phyloP scores from a whole-genome alignment of 2,329 filamentous ascomycete species.

The Apiospora phragmitis region DNA sequence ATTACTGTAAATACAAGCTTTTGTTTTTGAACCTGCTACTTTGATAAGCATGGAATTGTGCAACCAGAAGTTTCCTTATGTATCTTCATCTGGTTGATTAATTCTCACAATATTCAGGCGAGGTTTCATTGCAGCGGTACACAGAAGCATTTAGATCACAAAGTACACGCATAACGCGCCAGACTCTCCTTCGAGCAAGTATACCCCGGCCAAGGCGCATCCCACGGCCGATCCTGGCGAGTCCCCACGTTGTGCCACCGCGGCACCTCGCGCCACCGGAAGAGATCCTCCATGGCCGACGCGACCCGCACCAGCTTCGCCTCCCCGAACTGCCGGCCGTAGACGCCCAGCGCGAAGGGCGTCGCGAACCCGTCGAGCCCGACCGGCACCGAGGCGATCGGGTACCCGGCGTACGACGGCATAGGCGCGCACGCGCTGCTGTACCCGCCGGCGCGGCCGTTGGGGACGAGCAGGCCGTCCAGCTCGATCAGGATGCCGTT shows the following conservation, averaged over 20 bases:
- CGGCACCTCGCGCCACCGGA: constrained; percentile 3
- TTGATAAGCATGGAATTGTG: neutral
- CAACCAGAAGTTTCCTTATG: rapidly evolving
- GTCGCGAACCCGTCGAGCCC: neutral
- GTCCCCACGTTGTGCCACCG: constrained; percentile 9
- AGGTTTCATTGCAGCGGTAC: neutral
- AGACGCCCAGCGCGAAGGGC: neutral
- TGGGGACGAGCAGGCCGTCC: constrained; percentile 15
- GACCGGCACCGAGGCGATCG: constrained; percentile 9
- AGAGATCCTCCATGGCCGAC: constrained; percentile 12
- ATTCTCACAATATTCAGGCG: neutral
- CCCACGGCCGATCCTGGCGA: constrained; percentile 11
- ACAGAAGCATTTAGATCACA: neutral
- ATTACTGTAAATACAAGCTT: neutral
- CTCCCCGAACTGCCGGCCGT: constrained; percentile 12
- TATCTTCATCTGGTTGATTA: neutral
- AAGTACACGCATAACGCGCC: neutral
- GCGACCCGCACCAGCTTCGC: constrained; percentile 11
- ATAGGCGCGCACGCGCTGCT: constrained; percentile 13
- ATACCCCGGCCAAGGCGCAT: constrained; percentile 14
- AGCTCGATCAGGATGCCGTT: constrained; percentile 12
- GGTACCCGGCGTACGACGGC: constrained; percentile 16
- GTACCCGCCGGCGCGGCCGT: constrained; percentile 13
- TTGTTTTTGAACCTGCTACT: neutral
- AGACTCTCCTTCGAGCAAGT: constrained; percentile 11